These are phyloP conservation scores for Saraca asoca DNA, from an alignment of 331 rosid species.

Conservation along the genomic window DNA sequence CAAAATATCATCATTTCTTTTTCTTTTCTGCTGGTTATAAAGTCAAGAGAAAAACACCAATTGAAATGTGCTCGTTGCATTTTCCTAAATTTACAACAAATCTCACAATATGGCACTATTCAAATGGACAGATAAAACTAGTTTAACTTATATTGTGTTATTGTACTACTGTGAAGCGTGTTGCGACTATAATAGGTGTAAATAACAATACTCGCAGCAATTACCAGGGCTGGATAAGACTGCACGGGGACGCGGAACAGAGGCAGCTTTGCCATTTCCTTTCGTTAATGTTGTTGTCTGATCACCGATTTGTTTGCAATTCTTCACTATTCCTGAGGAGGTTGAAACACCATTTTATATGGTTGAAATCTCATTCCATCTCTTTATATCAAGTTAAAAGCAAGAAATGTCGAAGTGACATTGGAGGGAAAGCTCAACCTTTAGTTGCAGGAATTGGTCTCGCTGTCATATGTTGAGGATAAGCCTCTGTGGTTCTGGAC, in stretches of 20 bases:
- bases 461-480: constrained; percentile 26
- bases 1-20: no score
- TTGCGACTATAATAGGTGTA: no score
- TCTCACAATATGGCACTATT: no score
- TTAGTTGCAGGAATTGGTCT: constrained; percentile 37
- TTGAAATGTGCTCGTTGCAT: no score
- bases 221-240: constrained; percentile 77
- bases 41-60: no score
- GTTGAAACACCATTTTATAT: not conserved
- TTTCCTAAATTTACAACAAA: no score
- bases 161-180: no score
- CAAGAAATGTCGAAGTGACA: not conserved
- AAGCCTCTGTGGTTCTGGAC: constrained; percentile 41
- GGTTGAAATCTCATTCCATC: not conserved
- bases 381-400: not conserved
- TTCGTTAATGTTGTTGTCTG: constrained; percentile 2
- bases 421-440: constrained; percentile 39
- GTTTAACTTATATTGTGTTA: no score
- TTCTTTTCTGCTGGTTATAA: no score
- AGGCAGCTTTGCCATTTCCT: constrained; percentile 28
- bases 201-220: constrained; percentile 23
- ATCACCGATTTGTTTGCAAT: constrained; percentile 19
- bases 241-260: constrained; percentile 57
- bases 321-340: constrained; percentile 40
- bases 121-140: no score